Percentiles rank a stretch among this genome's conserved stretches.
Evolutionary conservation across 164 flowering plant species (phyloP).

Genomic region (Nymphaea colorata): DNA sequence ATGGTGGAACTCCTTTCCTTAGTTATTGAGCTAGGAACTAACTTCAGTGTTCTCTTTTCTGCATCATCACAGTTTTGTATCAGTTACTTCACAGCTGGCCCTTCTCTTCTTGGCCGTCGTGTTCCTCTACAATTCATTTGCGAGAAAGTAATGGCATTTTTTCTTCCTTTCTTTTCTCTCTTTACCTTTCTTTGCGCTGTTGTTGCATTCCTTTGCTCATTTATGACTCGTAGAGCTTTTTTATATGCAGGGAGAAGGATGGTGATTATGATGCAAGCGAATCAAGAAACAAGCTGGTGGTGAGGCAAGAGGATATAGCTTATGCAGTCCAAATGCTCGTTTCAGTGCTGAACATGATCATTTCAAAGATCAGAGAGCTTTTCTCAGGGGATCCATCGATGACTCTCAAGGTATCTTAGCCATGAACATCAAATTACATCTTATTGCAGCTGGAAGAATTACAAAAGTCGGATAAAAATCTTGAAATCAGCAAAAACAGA

Average conservation of each 20-base stretch:
- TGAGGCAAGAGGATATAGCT: slow-evolving; percentile 64
- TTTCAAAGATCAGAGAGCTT: slow-evolving; percentile 45
- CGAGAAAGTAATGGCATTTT: slow-evolving; percentile 35
- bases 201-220: neutral
- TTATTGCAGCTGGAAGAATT: too few species aligned
- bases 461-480: too few species aligned
- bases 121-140: slow-evolving; percentile 54
- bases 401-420: slow-evolving; percentile 68
- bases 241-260: slow-evolving; percentile 3
- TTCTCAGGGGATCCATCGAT: slow-evolving; percentile 90
- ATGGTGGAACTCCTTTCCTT: neutral
- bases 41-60: neutral
- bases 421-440: neutral
- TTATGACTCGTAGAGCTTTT: neutral
- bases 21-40: neutral
- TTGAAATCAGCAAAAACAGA: too few species aligned
- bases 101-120: slow-evolving; percentile 55
- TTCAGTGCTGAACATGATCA: slow-evolving; percentile 61
- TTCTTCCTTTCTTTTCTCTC: neutral
- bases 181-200: neutral
- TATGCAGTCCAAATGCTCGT: slow-evolving; percentile 41
- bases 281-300: slow-evolving; percentile 21
- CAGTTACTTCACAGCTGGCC: slow-evolving; percentile 60
- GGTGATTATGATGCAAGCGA: slow-evolving; percentile 6
- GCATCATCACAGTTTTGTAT: slow-evolving; percentile 46